Evolutionary conservation across 345 rosid species (phyloP).

Genomic region (Abelmoschus esculentus): DNA sequence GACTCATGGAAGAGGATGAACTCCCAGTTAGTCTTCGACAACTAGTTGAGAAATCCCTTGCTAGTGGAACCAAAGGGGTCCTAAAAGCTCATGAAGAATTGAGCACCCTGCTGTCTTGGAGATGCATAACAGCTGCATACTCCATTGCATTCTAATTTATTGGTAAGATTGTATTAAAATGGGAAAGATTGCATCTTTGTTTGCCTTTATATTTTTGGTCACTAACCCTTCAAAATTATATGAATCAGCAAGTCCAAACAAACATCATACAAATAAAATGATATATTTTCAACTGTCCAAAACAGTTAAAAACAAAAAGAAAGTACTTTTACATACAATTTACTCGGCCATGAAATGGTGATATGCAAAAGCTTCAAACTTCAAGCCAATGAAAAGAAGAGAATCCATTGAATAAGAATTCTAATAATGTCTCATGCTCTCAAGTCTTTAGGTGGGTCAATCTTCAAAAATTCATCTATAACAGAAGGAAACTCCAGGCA

Average conservation of each 20-base stretch:
- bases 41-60: conserved; percentile 41
- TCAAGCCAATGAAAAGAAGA: background rate
- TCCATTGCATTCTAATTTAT: background rate
- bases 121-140: background rate
- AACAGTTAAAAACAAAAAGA: background rate
- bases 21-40: conserved; percentile 40
- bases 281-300: background rate
- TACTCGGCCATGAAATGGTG: background rate
- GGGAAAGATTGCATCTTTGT: background rate
- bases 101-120: background rate
- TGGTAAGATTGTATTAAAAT: background rate
- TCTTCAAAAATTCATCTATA: conserved; percentile 31
- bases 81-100: conserved; percentile 4
- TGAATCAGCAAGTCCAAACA: background rate
- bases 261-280: background rate
- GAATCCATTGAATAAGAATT: background rate
- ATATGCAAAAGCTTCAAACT: conserved; percentile 1
- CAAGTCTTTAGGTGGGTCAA: conserved; percentile 31
- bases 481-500: conserved; percentile 41
- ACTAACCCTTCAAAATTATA: no score
- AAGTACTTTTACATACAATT: background rate
- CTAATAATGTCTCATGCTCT: background rate
- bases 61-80: conserved; percentile 31
- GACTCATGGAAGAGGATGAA: conserved; percentile 38
- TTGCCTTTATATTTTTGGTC: background rate